Base-by-base conservation (phyloP, 2,329 filamentous ascomycete species). In the Ascochyta viciae-villosae region DNA sequence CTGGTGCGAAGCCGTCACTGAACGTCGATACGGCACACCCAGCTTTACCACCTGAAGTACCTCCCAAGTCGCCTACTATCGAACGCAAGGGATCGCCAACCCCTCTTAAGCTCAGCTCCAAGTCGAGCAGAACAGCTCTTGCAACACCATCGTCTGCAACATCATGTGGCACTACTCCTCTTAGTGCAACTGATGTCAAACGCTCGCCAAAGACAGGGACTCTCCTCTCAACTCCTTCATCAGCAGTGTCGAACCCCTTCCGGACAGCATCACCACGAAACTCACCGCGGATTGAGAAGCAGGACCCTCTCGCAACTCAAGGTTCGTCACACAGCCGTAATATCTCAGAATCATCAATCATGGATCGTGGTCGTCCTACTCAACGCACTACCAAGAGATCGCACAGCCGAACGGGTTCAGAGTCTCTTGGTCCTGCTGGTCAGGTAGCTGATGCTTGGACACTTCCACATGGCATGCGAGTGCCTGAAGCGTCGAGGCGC, bases 341-440 rank as follows among this genome's bases (percentile, higher is more conserved):
- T 48, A 67, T 69, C 60, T 77, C 75, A 12, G 74, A 76, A 26
- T 73, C 54, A 9, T 76, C 73, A 2, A 67, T 76, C 42, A 74
- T 76, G 63, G 74, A 76, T 42, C 68, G 74, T 44, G 75, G 75
- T 24, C 65, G 74, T 29, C 74, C 74, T n/a, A 60, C 71, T 33
- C 62, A 70, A 45, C 67, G 69, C 33, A 60, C 64, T 16, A 70
- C 65, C 45, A 75, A 75, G 58, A 70, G 67, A 29, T 62, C 70
- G 38, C 61, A 71, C 43, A 71, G 69, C 54, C 63, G 68, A 23
- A 72, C 73, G 27, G 65, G 68, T 35, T 75, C 74, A 26, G 74
- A 77, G 50, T 62, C 67, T 6, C 65, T 71, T 51, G 66, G 63
- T 13, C 56, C 61, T 19, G 66, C 70, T 24, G 46, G 49, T 12